phyloP scores from a whole-genome alignment of 495 filamentous ascomycete genomes.

The Penicillium lagena region DNA sequence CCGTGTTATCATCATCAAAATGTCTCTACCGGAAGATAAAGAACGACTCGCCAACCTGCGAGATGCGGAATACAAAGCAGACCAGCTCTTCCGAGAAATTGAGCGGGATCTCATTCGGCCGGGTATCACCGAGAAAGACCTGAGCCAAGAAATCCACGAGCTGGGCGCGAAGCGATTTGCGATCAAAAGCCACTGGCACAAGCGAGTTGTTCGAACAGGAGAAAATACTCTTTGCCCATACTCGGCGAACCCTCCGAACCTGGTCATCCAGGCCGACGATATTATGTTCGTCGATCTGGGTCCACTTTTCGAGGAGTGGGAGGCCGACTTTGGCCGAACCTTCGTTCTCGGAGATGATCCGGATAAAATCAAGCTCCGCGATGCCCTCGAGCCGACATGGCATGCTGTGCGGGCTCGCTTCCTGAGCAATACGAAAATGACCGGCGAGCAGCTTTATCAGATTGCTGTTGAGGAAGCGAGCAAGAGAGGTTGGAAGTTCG shows the following conservation, averaged over 20 bases:
- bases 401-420: constrained; percentile 29
- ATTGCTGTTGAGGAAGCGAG: constrained; percentile 23
- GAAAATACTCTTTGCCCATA: constrained; percentile 42
- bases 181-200: constrained; percentile 45
- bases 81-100: constrained; percentile 42
- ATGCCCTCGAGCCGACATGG: constrained; percentile 39
- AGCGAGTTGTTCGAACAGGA: constrained; percentile 43
- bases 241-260: constrained; percentile 41
- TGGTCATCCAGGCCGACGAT: constrained; percentile 38
- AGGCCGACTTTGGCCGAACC: constrained; percentile 45
- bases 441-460: constrained; percentile 34
- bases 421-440: constrained; percentile 29
- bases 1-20: too few species aligned
- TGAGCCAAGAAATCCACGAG: constrained; percentile 41
- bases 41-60: constrained; percentile 33
- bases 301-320: constrained; percentile 45
- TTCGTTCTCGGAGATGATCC: constrained; percentile 42
- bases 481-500: constrained; percentile 33
- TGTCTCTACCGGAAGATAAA: not conserved
- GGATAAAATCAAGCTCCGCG: constrained; percentile 33
- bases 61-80: constrained; percentile 37
- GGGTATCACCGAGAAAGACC: constrained; percentile 38
- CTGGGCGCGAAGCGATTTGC: constrained; percentile 37
- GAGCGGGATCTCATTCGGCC: constrained; percentile 36
- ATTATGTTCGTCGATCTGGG: constrained; percentile 45